phyloP scores from a whole-genome alignment of 306 rosid species.

The Phaseolus lunatus region DNA sequence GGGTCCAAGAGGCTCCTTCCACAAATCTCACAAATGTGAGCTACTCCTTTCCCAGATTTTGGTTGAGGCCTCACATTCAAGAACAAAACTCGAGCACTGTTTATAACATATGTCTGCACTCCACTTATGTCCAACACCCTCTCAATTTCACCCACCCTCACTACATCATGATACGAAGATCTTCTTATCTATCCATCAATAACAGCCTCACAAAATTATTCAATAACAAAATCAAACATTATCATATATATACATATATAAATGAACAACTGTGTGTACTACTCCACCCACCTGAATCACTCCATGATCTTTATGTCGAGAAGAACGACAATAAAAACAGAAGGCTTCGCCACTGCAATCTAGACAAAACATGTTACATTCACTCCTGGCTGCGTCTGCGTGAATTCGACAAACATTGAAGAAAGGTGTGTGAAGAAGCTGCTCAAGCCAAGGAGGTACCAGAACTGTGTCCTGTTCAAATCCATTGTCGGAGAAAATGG shows the following conservation, averaged over 20 bases:
- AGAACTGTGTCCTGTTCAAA: slow-evolving; percentile 63
- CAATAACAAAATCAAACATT: not conserved
- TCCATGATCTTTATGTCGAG: slow-evolving; percentile 86
- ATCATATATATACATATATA: not conserved
- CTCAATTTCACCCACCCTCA: slow-evolving; percentile 80
- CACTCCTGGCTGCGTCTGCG: slow-evolving; percentile 79
- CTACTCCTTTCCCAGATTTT: slow-evolving; percentile 77
- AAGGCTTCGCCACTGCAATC: slow-evolving; percentile 86
- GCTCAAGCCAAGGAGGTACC: slow-evolving; percentile 93
- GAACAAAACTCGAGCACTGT: slow-evolving; percentile 90
- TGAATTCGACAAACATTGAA: slow-evolving; percentile 81
- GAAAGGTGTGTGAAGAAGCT: slow-evolving; percentile 66
- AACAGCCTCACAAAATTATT: not conserved
- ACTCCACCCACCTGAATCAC: slow-evolving; percentile 70
- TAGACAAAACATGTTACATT: slow-evolving; percentile 90
- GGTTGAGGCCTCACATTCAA: slow-evolving; percentile 96
- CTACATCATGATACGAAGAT: slow-evolving; percentile 97
- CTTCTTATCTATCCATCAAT: slow-evolving; percentile 66
- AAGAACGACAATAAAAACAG: slow-evolving; percentile 93
- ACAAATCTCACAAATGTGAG: slow-evolving; percentile 92
- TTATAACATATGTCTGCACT: slow-evolving; percentile 92
- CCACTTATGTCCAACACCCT: slow-evolving; percentile 81
- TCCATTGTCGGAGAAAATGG: not conserved
- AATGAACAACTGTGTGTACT: too few species aligned
- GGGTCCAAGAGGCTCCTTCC: slow-evolving; percentile 87